These are phyloP conservation scores for Pulveroboletus sp. DNA, from an alignment of 768 basidiomycete genomes.

Conservation along the genomic window DNA sequence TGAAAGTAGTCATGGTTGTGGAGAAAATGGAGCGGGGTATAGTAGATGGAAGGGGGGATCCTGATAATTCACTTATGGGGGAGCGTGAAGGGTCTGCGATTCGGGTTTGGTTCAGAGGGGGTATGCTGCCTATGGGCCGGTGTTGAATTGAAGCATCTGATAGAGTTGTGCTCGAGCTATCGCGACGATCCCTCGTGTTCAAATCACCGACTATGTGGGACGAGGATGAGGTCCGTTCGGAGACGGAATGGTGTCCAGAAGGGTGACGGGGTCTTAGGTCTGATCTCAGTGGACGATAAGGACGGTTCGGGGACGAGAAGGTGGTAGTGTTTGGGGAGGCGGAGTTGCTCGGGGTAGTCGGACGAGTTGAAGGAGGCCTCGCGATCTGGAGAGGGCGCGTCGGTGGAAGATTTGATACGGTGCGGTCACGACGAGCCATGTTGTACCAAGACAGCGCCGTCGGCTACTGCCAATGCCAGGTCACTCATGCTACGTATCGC, in stretches of 20 bases:
- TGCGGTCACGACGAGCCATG: too few relatives aligned
- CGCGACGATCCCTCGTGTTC: slow-evolving; percentile 36
- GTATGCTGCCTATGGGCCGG: slow-evolving; percentile 28
- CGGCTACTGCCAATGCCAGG: too few relatives aligned
- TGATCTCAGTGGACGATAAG: slow-evolving; percentile 65
- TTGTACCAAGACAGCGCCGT: too few relatives aligned
- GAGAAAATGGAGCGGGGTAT: too few relatives aligned
- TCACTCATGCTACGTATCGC: too few relatives aligned
- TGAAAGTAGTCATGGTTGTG: slow-evolving; percentile 64
- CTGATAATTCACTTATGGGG: slow-evolving; percentile 11
- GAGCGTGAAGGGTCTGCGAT: slow-evolving; percentile 18
- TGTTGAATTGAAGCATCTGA: slow-evolving; percentile 41
- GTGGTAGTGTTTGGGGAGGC: slow-evolving; percentile 39
- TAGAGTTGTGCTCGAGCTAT: slow-evolving; percentile 49
- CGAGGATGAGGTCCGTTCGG: slow-evolving; percentile 48
- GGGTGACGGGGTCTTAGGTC: slow-evolving; percentile 55
- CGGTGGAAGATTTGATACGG: too few relatives aligned
- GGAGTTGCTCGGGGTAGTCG: slow-evolving; percentile 50
- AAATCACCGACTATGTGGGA: slow-evolving; percentile 35
- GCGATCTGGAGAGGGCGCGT: slow-evolving; percentile 62
- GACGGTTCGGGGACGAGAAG: slow-evolving; percentile 46
- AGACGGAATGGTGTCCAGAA: slow-evolving; percentile 49
- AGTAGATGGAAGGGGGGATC: too few relatives aligned
- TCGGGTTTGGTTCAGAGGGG: slow-evolving; percentile 14
- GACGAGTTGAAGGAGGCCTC: slow-evolving; percentile 51